phyloP scores from a whole-genome alignment of 306 rosid genomes.

The Boehmeria nivea region DNA sequence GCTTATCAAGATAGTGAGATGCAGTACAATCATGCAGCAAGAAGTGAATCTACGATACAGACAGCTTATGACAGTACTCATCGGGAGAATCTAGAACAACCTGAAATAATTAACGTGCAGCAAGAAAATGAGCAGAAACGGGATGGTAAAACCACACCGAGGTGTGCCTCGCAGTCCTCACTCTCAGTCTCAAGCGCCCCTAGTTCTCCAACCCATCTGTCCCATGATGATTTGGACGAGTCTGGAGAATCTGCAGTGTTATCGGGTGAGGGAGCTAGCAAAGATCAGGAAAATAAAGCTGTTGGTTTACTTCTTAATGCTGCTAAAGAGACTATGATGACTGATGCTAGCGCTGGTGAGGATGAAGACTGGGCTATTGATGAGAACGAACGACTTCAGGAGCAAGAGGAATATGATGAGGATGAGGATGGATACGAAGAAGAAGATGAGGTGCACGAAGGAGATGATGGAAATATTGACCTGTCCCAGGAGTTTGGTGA shows the following conservation, averaged over 20 bases:
- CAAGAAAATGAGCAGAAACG: constrained; percentile 43
- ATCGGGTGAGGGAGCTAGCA: constrained; percentile 46
- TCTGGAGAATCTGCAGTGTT: constrained; percentile 59
- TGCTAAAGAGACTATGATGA: constrained; percentile 40
- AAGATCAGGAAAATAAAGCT: constrained; percentile 47
- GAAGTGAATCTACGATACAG: constrained; percentile 42
- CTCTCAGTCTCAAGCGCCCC: constrained; percentile 96
- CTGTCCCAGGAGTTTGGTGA: constrained; percentile 50
- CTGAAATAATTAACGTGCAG: constrained; percentile 41
- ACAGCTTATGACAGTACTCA: constrained; percentile 36
- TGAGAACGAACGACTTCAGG: constrained; percentile 70
- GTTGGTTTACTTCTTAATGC: constrained; percentile 24
- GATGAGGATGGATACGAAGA: constrained; percentile 84
- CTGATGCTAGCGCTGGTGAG: constrained; percentile 45
- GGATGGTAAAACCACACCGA: constrained; percentile 36
- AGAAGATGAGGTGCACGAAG: constrained; percentile 92
- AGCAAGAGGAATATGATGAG: constrained; percentile 96
- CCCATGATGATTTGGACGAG: constrained; percentile 87
- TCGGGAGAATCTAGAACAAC: constrained; percentile 34
- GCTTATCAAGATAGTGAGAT: constrained; percentile 55
- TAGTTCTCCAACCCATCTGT: constrained; percentile 86
- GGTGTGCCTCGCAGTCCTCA: constrained; percentile 94
- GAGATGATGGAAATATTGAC: constrained; percentile 55
- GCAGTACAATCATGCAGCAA: constrained; percentile 35
- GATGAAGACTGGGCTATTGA: constrained; percentile 90